Conservation (phyloP, 1,284 basidiomycete species). For the Mycena citricolor region DNA sequence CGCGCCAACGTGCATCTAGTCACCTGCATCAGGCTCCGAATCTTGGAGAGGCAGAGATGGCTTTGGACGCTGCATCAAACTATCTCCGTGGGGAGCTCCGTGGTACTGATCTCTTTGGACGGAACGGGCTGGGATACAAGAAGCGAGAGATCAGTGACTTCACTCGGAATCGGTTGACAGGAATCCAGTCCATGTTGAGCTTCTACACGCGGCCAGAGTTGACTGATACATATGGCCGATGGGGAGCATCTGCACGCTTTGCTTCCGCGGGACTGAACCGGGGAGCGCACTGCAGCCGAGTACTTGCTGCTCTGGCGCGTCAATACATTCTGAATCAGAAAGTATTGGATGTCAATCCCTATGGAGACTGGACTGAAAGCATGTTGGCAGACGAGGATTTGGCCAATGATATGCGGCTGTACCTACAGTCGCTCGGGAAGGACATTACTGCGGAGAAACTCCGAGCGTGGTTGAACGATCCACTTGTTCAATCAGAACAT, state of each 20-base stretch:
- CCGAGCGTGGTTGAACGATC: conserved; percentile 1
- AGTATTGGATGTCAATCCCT: conserved; percentile 19
- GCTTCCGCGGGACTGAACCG: conserved; percentile 2
- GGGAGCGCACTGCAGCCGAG: conserved; percentile 6
- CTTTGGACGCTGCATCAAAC: conserved; percentile 1
- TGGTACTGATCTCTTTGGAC: conserved; percentile 9
- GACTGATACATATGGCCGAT: conserved; percentile 4
- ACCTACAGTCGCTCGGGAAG: conserved; percentile 10
- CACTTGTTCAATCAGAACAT: conserved; percentile 8
- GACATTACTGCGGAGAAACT: conserved; percentile 16
- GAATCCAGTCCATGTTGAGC: conserved; percentile 5
- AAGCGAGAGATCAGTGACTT: conserved; percentile 5
- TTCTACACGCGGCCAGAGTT: conserved; percentile 5
- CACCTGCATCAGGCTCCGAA: conserved; percentile 5
- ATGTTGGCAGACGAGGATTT: conserved; percentile 18
- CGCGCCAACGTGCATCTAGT: neutral
- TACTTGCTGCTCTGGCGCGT: neutral
- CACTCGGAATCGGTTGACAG: conserved; percentile 3
- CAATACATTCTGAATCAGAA: conserved; percentile 4
- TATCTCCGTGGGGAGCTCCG: conserved; percentile 8
- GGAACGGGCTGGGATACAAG: conserved; percentile 8
- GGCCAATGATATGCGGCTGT: conserved; percentile 5
- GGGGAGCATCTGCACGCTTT: conserved; percentile 9
- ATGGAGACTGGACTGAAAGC: conserved; percentile 17
- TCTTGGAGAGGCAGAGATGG: conserved; percentile 8